Conservation (phyloP, 345 rosid species). For the Populus simonii region DNA sequence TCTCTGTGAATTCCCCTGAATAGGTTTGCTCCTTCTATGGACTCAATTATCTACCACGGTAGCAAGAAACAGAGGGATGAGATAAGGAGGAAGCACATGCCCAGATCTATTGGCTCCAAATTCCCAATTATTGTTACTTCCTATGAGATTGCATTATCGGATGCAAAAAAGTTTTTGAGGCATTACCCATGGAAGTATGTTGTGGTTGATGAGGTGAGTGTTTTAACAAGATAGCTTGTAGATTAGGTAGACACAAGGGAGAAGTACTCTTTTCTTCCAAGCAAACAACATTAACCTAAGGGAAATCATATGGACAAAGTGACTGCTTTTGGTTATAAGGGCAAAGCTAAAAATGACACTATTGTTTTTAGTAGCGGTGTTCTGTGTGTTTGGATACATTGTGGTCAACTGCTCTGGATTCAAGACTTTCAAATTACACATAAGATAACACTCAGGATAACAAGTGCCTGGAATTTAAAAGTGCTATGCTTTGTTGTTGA, state of each 20-base stretch:
- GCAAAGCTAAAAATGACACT: no score
- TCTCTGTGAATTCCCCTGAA: neutral
- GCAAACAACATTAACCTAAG: neutral
- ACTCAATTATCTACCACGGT: slow-evolving; percentile 85
- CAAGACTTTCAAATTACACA: neutral
- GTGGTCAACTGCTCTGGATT: neutral
- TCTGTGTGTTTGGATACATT: neutral
- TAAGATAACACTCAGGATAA: neutral
- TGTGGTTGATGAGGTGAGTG: slow-evolving; percentile 86
- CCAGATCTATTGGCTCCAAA: slow-evolving; percentile 61
- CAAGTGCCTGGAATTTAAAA: neutral
- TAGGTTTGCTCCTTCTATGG: slow-evolving; percentile 76
- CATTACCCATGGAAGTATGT: slow-evolving; percentile 86
- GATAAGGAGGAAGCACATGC: slow-evolving; percentile 67
- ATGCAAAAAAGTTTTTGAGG: slow-evolving; percentile 60
- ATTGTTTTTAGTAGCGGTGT: no score
- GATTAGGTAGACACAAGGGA: neutral
- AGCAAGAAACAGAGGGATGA: slow-evolving; percentile 58
- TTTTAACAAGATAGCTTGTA: neutral
- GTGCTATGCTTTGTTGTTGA: neutral
- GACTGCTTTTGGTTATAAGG: no score
- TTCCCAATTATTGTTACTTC: slow-evolving; percentile 88
- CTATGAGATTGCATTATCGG: slow-evolving; percentile 81
- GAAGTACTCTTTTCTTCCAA: neutral
- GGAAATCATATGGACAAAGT: neutral